Conservation (phyloP, 257 asterid species). For the Solanum boliviense region DNA sequence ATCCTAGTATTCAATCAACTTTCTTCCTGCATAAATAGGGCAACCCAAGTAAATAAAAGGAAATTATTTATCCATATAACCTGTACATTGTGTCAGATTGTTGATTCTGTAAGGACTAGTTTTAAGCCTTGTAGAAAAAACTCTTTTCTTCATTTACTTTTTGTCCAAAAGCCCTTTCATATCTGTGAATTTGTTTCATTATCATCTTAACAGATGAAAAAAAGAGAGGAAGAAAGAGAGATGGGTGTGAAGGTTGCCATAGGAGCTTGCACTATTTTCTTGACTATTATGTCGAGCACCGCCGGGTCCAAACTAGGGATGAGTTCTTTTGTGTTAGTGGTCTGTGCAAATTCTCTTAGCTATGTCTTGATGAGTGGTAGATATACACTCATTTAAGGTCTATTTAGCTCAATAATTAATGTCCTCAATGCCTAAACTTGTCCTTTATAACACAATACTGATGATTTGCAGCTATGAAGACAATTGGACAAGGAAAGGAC, state of each 20-base stretch:
- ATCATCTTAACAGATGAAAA: background rate
- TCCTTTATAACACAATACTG: too few relatives aligned
- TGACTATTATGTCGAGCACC: conserved; percentile 57
- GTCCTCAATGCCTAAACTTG: too few relatives aligned
- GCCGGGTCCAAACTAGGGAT: background rate
- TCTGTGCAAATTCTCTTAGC: background rate
- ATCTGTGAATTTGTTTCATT: background rate
- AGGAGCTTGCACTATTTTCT: conserved; percentile 30
- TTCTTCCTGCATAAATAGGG: background rate
- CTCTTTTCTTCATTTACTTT: background rate
- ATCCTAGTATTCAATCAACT: background rate
- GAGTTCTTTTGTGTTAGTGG: background rate
- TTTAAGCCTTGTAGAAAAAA: background rate
- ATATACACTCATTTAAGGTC: too few relatives aligned
- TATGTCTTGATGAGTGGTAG: background rate
- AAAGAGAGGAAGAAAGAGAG: background rate
- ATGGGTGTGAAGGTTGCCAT: conserved; percentile 18
- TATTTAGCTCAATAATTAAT: too few relatives aligned
- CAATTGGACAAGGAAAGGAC: too few relatives aligned
- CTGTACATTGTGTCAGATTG: background rate
- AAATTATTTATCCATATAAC: background rate
- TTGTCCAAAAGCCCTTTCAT: background rate
- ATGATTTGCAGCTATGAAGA: too few relatives aligned
- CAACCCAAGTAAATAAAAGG: background rate
- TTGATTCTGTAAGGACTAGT: background rate